A percentile compares a stretch with the other conserved stretches of the same genome.
phyloP scores from a whole-genome alignment of 2,329 filamentous ascomycete species.

The Hypoxylon sp. region DNA sequence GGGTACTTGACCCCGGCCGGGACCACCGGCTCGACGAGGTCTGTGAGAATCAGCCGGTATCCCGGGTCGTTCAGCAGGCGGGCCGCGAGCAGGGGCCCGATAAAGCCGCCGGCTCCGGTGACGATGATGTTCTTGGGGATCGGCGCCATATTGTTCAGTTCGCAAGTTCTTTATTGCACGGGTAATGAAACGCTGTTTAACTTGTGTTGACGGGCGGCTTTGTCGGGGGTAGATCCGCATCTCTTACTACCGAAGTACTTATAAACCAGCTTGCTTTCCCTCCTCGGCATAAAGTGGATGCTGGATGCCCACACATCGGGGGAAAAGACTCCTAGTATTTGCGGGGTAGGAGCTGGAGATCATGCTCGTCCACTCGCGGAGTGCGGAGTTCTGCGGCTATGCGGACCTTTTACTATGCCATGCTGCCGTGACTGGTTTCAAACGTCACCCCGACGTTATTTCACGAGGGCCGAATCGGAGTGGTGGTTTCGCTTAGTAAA shows the following conservation, averaged over 20 bases:
- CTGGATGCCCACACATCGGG: constrained; percentile 21
- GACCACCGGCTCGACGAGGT: constrained; percentile 65
- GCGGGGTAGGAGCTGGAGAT: constrained; percentile 30
- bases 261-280: background rate
- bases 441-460: constrained; percentile 4
- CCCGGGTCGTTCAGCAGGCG: constrained; percentile 55
- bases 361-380: constrained; percentile 9
- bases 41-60: constrained; percentile 60
- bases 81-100: constrained; percentile 53
- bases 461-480: background rate
- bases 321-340: constrained; percentile 21
- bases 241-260: constrained; percentile 4
- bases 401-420: constrained; percentile 15
- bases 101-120: constrained; percentile 52
- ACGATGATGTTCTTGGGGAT: constrained; percentile 51
- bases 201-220: background rate
- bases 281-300: constrained; percentile 20
- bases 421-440: constrained; percentile 7
- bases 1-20: constrained; percentile 61
- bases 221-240: background rate
- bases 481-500: background rate
- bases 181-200: background rate
- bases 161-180: background rate
- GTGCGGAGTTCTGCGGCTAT: constrained; percentile 22
- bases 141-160: constrained; percentile 39